Conservation (phyloP, 202 grass and related monocot genomes). For the Elaeis oleifera region DNA sequence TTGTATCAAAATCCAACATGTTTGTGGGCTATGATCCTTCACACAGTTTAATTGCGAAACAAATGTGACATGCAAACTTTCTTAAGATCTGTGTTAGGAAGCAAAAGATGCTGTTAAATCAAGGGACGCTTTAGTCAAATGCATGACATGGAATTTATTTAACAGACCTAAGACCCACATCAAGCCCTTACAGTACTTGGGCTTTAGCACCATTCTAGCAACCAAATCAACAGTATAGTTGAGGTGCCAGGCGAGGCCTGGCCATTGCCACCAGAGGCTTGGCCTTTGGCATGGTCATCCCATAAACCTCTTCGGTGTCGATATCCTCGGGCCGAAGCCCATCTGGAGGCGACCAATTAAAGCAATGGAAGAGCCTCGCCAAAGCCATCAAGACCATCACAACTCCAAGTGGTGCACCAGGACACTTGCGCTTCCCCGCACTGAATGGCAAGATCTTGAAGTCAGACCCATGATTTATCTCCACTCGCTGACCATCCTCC, state of each 20-base stretch:
- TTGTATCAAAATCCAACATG: no score
- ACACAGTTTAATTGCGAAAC: no score
- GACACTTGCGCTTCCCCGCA: constrained; percentile 85
- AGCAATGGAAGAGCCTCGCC: constrained; percentile 88
- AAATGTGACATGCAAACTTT: no score
- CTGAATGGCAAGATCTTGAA: constrained; percentile 85
- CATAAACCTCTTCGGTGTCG: constrained; percentile 68
- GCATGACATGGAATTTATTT: no score
- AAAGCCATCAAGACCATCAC: constrained; percentile 80
- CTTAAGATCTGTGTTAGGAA: no score
- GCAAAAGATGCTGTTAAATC: no score
- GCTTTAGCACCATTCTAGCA: no score
- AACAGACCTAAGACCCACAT: no score
- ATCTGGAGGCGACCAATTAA: constrained; percentile 68
- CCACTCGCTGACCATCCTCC: constrained; percentile 32
- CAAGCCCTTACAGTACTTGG: no score
- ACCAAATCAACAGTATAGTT: constrained; percentile 34
- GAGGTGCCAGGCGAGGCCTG: constrained; percentile 46
- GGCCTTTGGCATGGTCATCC: constrained; percentile 92
- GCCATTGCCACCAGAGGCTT: constrained; percentile 55
- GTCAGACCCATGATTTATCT: constrained; percentile 84
- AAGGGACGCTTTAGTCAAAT: no score
- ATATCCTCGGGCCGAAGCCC: constrained; percentile 58
- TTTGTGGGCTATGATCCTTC: no score
- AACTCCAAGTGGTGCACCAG: constrained; percentile 65